Percentiles rank a stretch among this genome's conserved stretches.
Conservation (phyloP, 257 asterid genomes). For the Przewalskia tangutica region DNA sequence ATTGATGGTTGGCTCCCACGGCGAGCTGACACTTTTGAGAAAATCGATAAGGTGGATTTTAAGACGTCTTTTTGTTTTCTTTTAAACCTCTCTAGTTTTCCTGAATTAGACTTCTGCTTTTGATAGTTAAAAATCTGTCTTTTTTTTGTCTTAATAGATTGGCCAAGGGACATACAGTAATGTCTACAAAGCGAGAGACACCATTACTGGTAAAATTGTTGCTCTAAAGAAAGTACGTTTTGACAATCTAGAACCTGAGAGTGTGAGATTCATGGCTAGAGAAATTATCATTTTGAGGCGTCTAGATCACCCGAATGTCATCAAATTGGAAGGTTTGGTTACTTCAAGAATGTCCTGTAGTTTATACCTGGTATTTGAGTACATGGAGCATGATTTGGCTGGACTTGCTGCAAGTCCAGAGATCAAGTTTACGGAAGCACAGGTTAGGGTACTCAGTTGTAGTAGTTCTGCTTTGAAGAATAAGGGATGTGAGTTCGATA, state of each 20-base stretch:
- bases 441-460: constrained; percentile 30
- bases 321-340: constrained; percentile 80
- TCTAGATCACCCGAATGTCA: constrained; percentile 85
- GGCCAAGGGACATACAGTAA: constrained; percentile 97
- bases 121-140: not conserved
- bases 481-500: not conserved
- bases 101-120: not conserved
- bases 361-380: constrained; percentile 80
- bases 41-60: constrained; percentile 69
- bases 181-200: constrained; percentile 88
- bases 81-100: not conserved
- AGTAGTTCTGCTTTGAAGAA: not conserved
- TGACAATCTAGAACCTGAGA: constrained; percentile 87
- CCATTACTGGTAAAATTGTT: constrained; percentile 68
- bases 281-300: constrained; percentile 85
- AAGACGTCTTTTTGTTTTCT: not conserved
- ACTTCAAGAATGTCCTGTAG: constrained; percentile 95
- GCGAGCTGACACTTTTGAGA: constrained; percentile 80
- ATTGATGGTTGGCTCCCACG: constrained; percentile 96
- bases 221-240: constrained; percentile 91
- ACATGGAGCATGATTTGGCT: constrained; percentile 91
- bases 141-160: constrained; percentile 41
- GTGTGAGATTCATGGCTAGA: constrained; percentile 95
- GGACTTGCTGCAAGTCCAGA: constrained; percentile 95
- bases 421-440: constrained; percentile 79